Evolutionary conservation across 768 basidiomycete genomes (phyloP).

Genomic region (Lactarius pseudohatsudake): DNA sequence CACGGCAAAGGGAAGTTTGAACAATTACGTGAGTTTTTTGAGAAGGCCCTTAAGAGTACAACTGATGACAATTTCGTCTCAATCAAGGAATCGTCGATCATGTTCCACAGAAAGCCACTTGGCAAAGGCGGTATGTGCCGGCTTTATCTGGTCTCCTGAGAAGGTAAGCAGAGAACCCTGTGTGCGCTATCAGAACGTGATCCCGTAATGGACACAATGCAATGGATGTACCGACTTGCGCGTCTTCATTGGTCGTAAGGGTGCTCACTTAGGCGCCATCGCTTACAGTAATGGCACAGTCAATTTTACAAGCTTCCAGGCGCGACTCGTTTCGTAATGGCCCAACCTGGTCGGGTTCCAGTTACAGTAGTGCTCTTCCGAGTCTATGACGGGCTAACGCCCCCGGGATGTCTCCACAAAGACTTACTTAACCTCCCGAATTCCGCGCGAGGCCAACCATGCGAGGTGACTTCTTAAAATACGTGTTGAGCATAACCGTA

Average conservation of each 20-base stretch:
- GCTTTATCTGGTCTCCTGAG: no score
- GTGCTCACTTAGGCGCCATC: background rate
- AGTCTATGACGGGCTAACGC: constrained; percentile 52
- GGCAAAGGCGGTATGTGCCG: no score
- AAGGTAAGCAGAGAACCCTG: no score
- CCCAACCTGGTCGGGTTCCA: constrained; percentile 51
- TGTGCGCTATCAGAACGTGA: no score
- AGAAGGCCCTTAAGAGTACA: background rate
- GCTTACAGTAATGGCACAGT: background rate
- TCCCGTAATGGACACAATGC: no score
- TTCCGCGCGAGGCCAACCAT: constrained; percentile 25
- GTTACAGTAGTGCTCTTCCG: constrained; percentile 43
- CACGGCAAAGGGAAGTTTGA: constrained; percentile 15
- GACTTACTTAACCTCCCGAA: constrained; percentile 47
- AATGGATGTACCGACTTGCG: no score
- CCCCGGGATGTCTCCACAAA: constrained; percentile 52
- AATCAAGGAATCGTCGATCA: constrained; percentile 5
- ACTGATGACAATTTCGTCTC: background rate
- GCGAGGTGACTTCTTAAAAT: constrained; percentile 40
- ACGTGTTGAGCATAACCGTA: background rate
- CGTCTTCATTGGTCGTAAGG: background rate
- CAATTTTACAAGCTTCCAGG: constrained; percentile 21
- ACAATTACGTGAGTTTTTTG: constrained; percentile 6
- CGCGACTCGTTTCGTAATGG: background rate
- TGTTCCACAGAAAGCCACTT: no score